These are phyloP conservation scores for Carallia brachiata DNA, from an alignment of 345 rosid genomes.

Conservation along the genomic window DNA sequence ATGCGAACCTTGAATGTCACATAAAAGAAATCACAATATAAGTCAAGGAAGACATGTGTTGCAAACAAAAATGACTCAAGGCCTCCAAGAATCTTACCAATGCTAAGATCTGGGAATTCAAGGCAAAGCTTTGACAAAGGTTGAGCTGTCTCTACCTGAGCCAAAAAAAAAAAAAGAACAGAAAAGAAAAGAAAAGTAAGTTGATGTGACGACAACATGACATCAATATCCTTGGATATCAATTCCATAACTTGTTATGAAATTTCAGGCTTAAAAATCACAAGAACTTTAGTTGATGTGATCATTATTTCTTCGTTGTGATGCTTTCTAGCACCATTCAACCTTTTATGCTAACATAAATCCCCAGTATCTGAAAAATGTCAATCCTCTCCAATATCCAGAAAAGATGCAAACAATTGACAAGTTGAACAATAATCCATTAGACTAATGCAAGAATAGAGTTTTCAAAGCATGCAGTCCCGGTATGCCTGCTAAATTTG, in stretches of 20 bases:
- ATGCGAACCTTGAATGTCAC: constrained; percentile 51
- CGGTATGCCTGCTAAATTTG: not conserved
- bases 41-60: constrained; percentile 15
- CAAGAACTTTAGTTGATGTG: not conserved
- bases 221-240: not conserved
- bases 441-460: not conserved
- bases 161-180: not conserved
- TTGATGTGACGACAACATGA: constrained; percentile 2
- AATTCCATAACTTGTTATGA: not conserved
- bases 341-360: no score
- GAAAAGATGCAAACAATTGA: not conserved
- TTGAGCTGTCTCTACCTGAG: constrained; percentile 84
- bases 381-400: not conserved
- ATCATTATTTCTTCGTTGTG: not conserved
- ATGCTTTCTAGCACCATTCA: not conserved
- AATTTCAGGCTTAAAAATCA: not conserved
- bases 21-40: constrained; percentile 23
- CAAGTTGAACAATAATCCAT: not conserved
- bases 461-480: not conserved
- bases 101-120: constrained; percentile 79
- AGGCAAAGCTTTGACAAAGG: constrained; percentile 78
- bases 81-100: constrained; percentile 44
- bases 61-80: not conserved
- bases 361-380: no score
- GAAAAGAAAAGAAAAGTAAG: no score